Conservation (phyloP, 768 basidiomycete genomes). For the Flagelloscypha sp. region DNA sequence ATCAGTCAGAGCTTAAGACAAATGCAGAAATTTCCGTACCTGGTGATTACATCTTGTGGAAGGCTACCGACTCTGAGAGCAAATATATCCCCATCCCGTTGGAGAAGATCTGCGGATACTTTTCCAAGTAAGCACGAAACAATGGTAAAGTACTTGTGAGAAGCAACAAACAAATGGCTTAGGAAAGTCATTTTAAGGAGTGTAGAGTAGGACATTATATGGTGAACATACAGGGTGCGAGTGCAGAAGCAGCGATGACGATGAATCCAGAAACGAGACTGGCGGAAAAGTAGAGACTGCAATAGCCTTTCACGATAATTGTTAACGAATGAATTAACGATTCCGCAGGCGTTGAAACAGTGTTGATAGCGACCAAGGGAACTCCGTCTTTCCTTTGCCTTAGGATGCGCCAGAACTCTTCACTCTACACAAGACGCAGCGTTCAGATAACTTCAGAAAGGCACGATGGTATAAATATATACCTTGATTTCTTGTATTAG, state of each 20-base stretch:
- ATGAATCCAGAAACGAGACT: not conserved
- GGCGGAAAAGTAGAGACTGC: not conserved
- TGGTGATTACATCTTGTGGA: no score
- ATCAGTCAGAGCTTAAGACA: no score
- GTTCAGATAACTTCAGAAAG: not conserved
- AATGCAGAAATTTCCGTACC: no score
- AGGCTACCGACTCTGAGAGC: no score
- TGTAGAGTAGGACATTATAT: no score
- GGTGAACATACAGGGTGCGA: not conserved
- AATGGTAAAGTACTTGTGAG: no score
- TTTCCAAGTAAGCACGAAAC: no score
- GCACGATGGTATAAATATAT: not conserved
- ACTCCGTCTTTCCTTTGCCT: not conserved
- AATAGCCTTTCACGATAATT: not conserved
- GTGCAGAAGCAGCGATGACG: not conserved
- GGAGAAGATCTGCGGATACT: no score
- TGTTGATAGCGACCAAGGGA: not conserved
- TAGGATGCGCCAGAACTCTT: not conserved
- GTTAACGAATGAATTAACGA: not conserved
- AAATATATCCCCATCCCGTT: no score
- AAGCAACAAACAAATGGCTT: no score
- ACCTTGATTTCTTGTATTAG: not conserved
- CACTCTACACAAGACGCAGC: not conserved
- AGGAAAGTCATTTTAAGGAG: no score
- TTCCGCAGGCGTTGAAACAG: not conserved